These are phyloP conservation scores for Dendrocalamus latiflorus DNA, from an alignment of 202 grass and related monocot genomes.

Conservation along the genomic window DNA sequence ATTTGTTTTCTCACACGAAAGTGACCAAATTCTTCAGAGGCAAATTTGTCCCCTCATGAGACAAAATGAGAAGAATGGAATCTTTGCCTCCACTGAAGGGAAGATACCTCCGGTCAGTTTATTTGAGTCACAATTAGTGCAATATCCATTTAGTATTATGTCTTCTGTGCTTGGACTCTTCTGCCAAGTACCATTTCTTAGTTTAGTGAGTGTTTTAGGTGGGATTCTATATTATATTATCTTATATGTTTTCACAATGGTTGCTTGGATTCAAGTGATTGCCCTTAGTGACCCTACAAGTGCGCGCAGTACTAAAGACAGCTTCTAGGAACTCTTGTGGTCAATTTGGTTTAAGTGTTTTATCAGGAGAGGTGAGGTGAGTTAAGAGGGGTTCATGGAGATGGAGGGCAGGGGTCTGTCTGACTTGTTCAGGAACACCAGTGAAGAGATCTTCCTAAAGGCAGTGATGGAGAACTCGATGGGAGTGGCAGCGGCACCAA, in stretches of 20 bases:
- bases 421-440: slow-evolving; percentile 71
- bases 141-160: slow-evolving; percentile 24
- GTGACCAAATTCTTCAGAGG: slow-evolving; percentile 15
- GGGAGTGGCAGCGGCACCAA: slow-evolving; percentile 38
- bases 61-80: slow-evolving; percentile 49
- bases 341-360: slow-evolving; percentile 28
- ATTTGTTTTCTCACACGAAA: neutral
- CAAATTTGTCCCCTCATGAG: slow-evolving; percentile 29
- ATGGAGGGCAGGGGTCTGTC: slow-evolving; percentile 56
- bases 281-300: neutral
- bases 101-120: slow-evolving; percentile 43
- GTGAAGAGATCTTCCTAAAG: slow-evolving; percentile 72
- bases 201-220: slow-evolving; percentile 30
- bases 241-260: slow-evolving; percentile 10
- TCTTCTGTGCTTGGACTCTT: slow-evolving; percentile 47
- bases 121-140: slow-evolving; percentile 24
- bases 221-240: slow-evolving; percentile 35
- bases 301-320: slow-evolving; percentile 27
- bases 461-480: slow-evolving; percentile 64
- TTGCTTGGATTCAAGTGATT: slow-evolving; percentile 21
- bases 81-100: slow-evolving; percentile 29
- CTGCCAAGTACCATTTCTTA: slow-evolving; percentile 29
- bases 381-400: slow-evolving; percentile 40
- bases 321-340: slow-evolving; percentile 6
- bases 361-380: slow-evolving; percentile 1